Conservation (phyloP, 805 yeast species). For the Clavispora asparagi region DNA sequence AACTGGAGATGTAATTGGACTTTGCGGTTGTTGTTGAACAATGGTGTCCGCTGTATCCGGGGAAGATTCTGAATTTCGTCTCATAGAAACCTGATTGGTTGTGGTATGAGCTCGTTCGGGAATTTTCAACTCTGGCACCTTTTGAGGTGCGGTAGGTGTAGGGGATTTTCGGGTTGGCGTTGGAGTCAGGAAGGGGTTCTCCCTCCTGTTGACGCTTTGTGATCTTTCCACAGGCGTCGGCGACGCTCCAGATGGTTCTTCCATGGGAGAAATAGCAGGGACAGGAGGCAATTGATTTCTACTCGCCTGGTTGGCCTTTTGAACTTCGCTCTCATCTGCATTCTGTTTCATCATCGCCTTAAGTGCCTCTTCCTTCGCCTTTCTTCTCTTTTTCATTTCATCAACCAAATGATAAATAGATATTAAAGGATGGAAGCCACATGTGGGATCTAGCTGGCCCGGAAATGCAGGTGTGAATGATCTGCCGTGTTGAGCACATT, state of each 20-base stretch:
- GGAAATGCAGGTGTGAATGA: slow-evolving; percentile 28
- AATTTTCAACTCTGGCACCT: slow-evolving; percentile 7
- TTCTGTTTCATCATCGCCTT: slow-evolving; percentile 25
- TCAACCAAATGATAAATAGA: slow-evolving; percentile 83
- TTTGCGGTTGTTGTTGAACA: slow-evolving; percentile 25
- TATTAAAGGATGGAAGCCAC: slow-evolving; percentile 81
- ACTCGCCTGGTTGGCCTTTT: neutral
- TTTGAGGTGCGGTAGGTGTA: neutral
- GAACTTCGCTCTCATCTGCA: slow-evolving; percentile 2
- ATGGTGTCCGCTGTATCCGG: slow-evolving; percentile 10
- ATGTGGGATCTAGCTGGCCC: slow-evolving; percentile 58
- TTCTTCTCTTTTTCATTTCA: slow-evolving; percentile 73
- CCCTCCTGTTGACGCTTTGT: neutral
- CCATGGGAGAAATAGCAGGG: neutral
- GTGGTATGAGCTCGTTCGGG: slow-evolving; percentile 41
- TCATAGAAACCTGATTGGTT: slow-evolving; percentile 12
- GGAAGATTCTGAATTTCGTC: slow-evolving; percentile 12
- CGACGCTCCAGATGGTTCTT: neutral
- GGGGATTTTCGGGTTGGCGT: neutral
- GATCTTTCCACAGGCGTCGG: neutral
- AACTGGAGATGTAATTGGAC: slow-evolving; percentile 19
- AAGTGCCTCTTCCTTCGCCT: slow-evolving; percentile 48
- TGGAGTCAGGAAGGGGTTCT: slow-evolving; percentile 1
- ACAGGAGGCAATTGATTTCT: neutral
- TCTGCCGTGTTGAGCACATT: slow-evolving; percentile 33